A percentile compares a stretch with the other conserved stretches of the same genome.
Evolutionary conservation across 345 rosid genomes (phyloP).

Genomic region (Syzygium aqueum): DNA sequence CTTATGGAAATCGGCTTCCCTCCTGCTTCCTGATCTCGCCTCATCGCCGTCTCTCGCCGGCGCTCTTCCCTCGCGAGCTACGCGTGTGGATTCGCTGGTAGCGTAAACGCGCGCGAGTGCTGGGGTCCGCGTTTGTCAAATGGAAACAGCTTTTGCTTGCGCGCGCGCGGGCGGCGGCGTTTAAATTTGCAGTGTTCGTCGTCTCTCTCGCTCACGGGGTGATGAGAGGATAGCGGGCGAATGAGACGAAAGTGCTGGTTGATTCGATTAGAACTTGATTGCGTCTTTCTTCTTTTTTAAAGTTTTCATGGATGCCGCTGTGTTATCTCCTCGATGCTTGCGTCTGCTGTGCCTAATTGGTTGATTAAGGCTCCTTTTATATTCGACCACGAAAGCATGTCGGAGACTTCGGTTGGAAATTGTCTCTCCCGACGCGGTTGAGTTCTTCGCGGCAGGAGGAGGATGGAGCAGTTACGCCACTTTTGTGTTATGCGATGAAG

Average conservation of each 20-base stretch:
- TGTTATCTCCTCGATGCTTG: not conserved
- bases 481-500: not conserved
- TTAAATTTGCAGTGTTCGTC: not conserved
- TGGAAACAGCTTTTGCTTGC: not conserved
- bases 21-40: not conserved
- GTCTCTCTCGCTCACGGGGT: not conserved
- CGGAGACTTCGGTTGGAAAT: not conserved
- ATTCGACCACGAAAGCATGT: not conserved
- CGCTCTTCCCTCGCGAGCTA: not conserved
- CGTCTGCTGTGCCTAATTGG: not conserved
- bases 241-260: not conserved
- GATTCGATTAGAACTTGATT: not conserved
- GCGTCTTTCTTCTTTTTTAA: fast-evolving
- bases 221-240: not conserved
- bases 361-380: not conserved
- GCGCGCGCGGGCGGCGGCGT: not conserved
- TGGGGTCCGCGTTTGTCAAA: not conserved
- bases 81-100: not conserved
- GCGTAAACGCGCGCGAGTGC: not conserved
- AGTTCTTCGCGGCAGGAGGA: not conserved
- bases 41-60: not conserved
- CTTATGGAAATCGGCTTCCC: not conserved
- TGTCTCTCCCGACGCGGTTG: not conserved
- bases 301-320: not conserved
- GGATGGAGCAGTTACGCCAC: not conserved